These are phyloP conservation scores for Hymenoscyphus albidus DNA, from an alignment of 2,329 filamentous ascomycete species.

Conservation along the genomic window DNA sequence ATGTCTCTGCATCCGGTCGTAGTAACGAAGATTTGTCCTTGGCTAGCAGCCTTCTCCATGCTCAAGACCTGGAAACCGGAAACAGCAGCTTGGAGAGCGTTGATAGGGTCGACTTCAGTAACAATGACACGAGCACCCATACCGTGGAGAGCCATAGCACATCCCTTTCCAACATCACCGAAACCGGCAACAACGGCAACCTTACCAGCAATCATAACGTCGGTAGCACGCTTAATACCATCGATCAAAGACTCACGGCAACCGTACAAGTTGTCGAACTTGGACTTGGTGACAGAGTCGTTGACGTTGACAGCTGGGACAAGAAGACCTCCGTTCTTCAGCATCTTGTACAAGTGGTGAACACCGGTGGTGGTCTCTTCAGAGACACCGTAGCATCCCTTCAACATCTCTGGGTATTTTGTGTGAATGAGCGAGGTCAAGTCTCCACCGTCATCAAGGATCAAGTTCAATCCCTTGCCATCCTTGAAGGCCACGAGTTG, in stretches of 20 bases:
- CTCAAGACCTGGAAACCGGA: slow-evolving; percentile 94
- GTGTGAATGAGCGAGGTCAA: slow-evolving; percentile 92
- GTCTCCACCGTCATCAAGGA: slow-evolving; percentile 98
- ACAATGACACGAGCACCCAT: slow-evolving; percentile 97
- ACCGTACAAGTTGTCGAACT: slow-evolving; percentile 99
- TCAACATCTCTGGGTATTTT: slow-evolving; percentile 98
- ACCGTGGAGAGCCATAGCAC: slow-evolving; percentile 88
- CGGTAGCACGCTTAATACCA: slow-evolving; percentile 99
- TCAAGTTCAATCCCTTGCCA: slow-evolving; percentile 93
- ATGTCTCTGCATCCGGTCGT: slow-evolving; percentile 99
- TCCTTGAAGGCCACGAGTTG: slow-evolving; percentile 97
- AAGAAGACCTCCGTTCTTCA: slow-evolving; percentile 85
- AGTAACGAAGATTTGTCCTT: slow-evolving; percentile 98
- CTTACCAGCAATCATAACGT: slow-evolving; percentile 99
- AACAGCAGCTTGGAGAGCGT: slow-evolving; percentile 97
- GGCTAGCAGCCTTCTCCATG: slow-evolving; percentile 90
- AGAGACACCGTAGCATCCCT: slow-evolving; percentile 96
- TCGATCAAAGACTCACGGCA: slow-evolving; percentile 98
- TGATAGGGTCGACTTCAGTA: slow-evolving; percentile 98
- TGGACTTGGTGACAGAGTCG: slow-evolving; percentile 99
- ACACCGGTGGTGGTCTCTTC: slow-evolving; percentile 99
- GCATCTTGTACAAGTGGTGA: slow-evolving; percentile 98
- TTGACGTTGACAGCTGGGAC: slow-evolving; percentile 99
- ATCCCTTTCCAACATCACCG: slow-evolving; percentile 99
- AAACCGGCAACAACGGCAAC: slow-evolving; percentile 95